These are phyloP conservation scores for Cytospora piceicola DNA, from an alignment of 2,329 filamentous ascomycete genomes.

Conservation along the genomic window DNA sequence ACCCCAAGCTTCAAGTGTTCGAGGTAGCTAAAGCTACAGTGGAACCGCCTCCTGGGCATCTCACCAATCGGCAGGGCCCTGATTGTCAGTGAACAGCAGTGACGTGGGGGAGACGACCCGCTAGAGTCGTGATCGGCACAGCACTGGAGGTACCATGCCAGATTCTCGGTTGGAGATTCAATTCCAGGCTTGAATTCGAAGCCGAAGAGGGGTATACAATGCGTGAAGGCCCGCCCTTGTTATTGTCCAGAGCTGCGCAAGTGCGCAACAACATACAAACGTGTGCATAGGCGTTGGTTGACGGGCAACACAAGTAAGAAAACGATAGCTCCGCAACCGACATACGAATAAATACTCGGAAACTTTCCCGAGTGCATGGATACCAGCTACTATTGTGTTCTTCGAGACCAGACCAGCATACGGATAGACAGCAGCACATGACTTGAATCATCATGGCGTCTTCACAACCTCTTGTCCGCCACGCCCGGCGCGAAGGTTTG, in stretches of 20 bases:
- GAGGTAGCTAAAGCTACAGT: not conserved
- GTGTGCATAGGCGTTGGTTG: no score
- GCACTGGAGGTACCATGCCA: not conserved
- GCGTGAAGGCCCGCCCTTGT: no score
- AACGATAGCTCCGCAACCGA: no score
- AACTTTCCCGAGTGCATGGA: no score
- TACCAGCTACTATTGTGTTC: no score
- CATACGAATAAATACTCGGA: no score
- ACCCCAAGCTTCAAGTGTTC: no score
- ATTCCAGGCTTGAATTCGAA: no score
- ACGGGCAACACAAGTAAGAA: no score
- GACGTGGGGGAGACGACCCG: not conserved
- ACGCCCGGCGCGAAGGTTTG: slow-evolving; percentile 64
- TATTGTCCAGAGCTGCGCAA: not conserved
- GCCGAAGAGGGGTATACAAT: no score
- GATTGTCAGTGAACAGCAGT: slow-evolving; percentile 8
- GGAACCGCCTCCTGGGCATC: not conserved
- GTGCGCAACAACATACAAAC: not conserved
- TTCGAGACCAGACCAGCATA: no score
- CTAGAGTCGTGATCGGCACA: not conserved
- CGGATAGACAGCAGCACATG: not conserved
- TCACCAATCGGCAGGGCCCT: slow-evolving; percentile 24
- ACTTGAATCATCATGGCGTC: slow-evolving; percentile 38
- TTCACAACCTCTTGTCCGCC: slow-evolving; percentile 49
- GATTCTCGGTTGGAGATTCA: no score